Percentiles rank a stretch among this genome's conserved stretches.
phyloP scores from a whole-genome alignment of 139 green algal species.

The Asterochloris erici region DNA sequence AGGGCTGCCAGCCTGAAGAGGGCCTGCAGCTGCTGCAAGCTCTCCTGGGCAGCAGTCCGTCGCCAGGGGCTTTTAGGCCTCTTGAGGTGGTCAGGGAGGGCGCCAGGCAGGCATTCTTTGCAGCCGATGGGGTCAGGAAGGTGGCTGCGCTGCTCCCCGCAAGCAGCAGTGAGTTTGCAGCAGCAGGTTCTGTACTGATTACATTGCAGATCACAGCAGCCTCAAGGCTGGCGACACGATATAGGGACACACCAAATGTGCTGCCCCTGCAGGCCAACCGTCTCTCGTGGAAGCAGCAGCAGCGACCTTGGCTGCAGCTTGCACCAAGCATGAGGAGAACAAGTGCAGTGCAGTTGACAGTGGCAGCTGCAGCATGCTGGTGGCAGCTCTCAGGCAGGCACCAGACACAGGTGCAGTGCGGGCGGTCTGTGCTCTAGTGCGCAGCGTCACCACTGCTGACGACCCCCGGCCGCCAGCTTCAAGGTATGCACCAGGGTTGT shows the following conservation, averaged over 20 bases:
- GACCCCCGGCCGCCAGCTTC: conserved; percentile 53
- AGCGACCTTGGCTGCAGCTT: conserved; percentile 28
- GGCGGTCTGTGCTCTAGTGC: conserved; percentile 36
- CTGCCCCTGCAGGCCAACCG: background rate
- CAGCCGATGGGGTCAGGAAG: too few species aligned
- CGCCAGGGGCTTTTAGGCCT: too few species aligned
- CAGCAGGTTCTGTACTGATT: too few species aligned
- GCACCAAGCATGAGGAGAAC: conserved; percentile 48
- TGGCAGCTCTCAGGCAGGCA: conserved; percentile 18
- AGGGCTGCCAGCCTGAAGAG: too few species aligned
- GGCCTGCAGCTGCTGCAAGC: too few species aligned
- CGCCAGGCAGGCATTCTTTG: too few species aligned
- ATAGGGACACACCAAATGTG: background rate
- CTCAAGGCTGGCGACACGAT: background rate
- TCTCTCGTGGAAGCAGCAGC: conserved; percentile 28
- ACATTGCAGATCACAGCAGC: background rate
- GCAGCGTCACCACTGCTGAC: conserved; percentile 53
- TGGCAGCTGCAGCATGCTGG: conserved; percentile 7
- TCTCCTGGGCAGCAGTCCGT: too few species aligned
- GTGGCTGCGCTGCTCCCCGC: too few species aligned
- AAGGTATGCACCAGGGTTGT: conserved; percentile 2
- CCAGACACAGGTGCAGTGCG: conserved; percentile 4
- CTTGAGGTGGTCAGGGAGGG: too few species aligned
- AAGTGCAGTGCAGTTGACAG: conserved; percentile 46
- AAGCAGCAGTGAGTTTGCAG: too few species aligned